Evolutionary conservation across 257 asterid genomes (phyloP), one percentile per base, ranked within the genome.

Genomic region (Nicotiana tabacum): DNA sequence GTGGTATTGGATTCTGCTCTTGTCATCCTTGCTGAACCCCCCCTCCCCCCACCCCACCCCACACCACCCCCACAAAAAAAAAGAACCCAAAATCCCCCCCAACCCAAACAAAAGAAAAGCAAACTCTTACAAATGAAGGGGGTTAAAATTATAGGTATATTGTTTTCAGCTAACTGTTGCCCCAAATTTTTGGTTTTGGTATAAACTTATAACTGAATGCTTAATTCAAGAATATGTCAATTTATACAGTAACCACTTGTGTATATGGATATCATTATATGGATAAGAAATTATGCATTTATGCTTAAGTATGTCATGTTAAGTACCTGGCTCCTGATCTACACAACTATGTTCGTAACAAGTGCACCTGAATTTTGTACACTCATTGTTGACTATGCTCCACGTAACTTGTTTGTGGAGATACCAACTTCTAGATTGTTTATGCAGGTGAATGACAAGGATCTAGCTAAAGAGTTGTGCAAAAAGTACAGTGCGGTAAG

Each of bases 401-500:
- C 62, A 48, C 27, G 0, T 48, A 74, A 24, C 43, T 76, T 51
- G 9, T 76, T 35, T 16, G 46, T 51, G 64, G 64, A 29, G 29
- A 9, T 27, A 51, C 80, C 17, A 51, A 51, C 80, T 51, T 76
- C 64, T 74, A 48, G 27, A 76, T 76, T 83, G 57, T 64, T 35
- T 21, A 66, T 83, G 87, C 95, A 93, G 97, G 93, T 91, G 82
- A 87, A 87, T 72, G 97, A 93, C 85, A 92, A 90, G 89, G 98
- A 96, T 84, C 92, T 96, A 80, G 88, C 97, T 16, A 96, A 94
- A 90, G 98, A 96, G 91, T 87, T 96, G 89, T 93, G 92, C 86
- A 96, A 96, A 84, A 95, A 96, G 89, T 86, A 89, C 85, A 96
- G 98, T 81, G 96, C 99, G 83, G 97, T 93, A 81, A 92, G 97